A percentile compares a stretch with the other conserved stretches of the same genome.
phyloP scores from a whole-genome alignment of 495 filamentous ascomycete genomes.

The Pyrenula aspistea region DNA sequence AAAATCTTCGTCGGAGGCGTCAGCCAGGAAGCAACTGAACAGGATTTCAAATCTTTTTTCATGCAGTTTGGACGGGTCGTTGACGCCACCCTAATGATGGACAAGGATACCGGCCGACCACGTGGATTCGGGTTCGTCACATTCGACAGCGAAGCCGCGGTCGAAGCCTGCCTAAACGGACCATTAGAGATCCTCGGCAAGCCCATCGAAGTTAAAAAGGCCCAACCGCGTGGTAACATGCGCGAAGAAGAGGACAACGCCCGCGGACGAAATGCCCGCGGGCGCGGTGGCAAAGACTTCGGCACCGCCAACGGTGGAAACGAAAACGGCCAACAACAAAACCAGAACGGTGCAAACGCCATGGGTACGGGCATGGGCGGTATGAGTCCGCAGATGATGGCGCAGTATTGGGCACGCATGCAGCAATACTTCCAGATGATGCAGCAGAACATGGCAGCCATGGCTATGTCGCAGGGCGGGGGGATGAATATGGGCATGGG shows the following conservation, averaged over 20 bases:
- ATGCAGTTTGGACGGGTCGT: slow-evolving; percentile 91
- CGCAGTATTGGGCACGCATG: slow-evolving; percentile 94
- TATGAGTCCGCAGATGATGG: slow-evolving; percentile 94
- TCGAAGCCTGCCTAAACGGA: slow-evolving; percentile 72
- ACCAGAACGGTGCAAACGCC: slow-evolving; percentile 26
- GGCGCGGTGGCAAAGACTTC: slow-evolving; percentile 39
- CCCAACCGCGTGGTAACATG: slow-evolving; percentile 89
- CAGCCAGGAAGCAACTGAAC: slow-evolving; percentile 89
- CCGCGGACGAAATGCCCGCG: slow-evolving; percentile 39
- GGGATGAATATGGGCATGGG: slow-evolving; percentile 49
- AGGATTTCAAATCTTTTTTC: slow-evolving; percentile 94
- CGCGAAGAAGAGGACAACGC: slow-evolving; percentile 71
- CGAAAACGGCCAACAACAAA: slow-evolving; percentile 32
- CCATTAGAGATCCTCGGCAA: slow-evolving; percentile 87
- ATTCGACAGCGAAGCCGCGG: slow-evolving; percentile 90
- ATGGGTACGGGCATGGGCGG: slow-evolving; percentile 27
- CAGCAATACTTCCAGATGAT: slow-evolving; percentile 92
- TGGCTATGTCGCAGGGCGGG: slow-evolving; percentile 21
- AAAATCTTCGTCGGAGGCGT: slow-evolving; percentile 99
- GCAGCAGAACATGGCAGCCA: slow-evolving; percentile 62
- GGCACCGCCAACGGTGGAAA: slow-evolving; percentile 31
- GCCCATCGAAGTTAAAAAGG: slow-evolving; percentile 95
- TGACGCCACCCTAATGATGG: slow-evolving; percentile 98
- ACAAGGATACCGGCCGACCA: slow-evolving; percentile 93
- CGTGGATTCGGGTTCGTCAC: slow-evolving; percentile 98